Base-by-base conservation (phyloP, 108 stramenopile genomes). In the Cyclotella sp. region DNA sequence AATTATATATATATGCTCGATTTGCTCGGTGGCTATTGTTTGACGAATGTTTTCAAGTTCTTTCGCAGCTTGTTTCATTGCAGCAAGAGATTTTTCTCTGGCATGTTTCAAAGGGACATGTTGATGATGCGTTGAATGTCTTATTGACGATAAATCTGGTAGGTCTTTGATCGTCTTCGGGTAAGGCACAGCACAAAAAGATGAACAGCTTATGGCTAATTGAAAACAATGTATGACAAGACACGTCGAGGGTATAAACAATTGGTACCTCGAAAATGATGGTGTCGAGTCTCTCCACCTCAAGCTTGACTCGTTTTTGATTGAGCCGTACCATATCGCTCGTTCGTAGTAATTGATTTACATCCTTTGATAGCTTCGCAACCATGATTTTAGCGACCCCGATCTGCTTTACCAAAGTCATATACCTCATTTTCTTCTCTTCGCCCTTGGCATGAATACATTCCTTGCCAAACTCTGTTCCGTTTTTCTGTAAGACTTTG, bases 341-440 rank as follows among this genome's bases (percentile, higher is more conserved):
- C 22, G 21, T 16, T 21, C 65, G 40, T 0, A 75, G 6, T 13
- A 8, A 0, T 8, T 45, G 26, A 57, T 75, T 75, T 24, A 75
- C 67, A 58, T 75, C 64, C 4, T 26, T 67, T 0, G 64, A 58
- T 9, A 75, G 27, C 53, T 75, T 65, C 28, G 40, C 27, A 14
- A 55, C 57, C 29, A 47, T 75, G 15, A 67, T 75, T 28, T 43
- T 58, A 4, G 44, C 53, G 21, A 75, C 65, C 16, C 3, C 43
- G 10, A 52, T 41, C 22, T 75, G 53, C 27, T 75, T 42, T 6
- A 46, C 45, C 5, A 18, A 21, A 0, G 64, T 66, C 18, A 65
- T 67, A 27, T 75, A 67, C 55, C 45, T 26, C 52, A 45, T 57
- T 62, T 75, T 75, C 26, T 67, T 66, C 29, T 64, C 13, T 18